phyloP scores from a whole-genome alignment of 2,329 filamentous ascomycete genomes.

The Fusarium pseudoanthophilum region DNA sequence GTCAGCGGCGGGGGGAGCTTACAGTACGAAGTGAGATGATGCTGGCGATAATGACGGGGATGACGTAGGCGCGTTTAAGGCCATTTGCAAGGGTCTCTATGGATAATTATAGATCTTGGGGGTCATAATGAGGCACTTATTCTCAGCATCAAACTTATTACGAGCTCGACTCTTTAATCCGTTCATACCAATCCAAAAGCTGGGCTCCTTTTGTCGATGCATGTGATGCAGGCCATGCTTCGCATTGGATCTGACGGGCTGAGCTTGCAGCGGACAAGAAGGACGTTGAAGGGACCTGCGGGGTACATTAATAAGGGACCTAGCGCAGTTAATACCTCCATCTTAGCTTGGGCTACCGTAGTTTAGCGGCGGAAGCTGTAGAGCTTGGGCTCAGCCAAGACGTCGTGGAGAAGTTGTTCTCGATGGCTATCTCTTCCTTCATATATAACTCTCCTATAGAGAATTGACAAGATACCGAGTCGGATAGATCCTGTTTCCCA shows the following conservation, averaged over 20 bases:
- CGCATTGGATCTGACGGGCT: not conserved
- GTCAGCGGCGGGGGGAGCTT: constrained; percentile 40
- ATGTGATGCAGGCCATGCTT: constrained; percentile 11
- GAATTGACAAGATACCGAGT: not conserved
- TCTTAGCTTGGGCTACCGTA: not conserved
- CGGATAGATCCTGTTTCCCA: not conserved
- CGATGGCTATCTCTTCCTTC: not conserved
- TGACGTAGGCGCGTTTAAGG: constrained; percentile 32
- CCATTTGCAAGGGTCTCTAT: constrained; percentile 18
- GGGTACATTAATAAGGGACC: constrained; percentile 16
- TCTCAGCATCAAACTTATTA: not conserved
- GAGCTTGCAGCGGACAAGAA: not conserved
- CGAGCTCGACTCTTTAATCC: not conserved
- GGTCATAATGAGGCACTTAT: not conserved
- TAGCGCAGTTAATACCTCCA: not conserved
- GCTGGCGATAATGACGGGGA: constrained; percentile 22
- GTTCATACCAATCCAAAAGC: not conserved
- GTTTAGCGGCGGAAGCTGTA: constrained; percentile 1
- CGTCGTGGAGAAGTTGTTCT: not conserved
- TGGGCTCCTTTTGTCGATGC: constrained; percentile 13
- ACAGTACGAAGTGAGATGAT: constrained; percentile 36
- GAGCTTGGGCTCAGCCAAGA: not conserved
- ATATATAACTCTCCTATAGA: not conserved
- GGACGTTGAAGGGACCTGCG: constrained; percentile 27
- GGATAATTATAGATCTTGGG: constrained; percentile 12